Evolutionary conservation across 306 rosid species (phyloP), one percentile per base, ranked within the genome.

Genomic region (Cicer pinnatifidum): DNA sequence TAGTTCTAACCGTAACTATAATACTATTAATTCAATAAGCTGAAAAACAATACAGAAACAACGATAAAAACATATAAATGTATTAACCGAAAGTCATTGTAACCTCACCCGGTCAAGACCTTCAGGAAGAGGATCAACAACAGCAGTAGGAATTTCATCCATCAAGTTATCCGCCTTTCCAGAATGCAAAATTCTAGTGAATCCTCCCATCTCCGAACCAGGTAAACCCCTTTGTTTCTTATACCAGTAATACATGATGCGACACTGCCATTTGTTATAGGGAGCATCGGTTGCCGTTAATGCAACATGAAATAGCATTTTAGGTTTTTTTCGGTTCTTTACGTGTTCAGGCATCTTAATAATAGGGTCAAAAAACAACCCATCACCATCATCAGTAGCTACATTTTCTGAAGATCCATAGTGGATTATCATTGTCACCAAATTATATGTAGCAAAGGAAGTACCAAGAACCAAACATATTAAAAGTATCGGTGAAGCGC

Each of bases 181-280:
- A 0, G 99, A 95, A 81, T 95, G 97, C 76, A 95, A 87, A 85
- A 91, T 86, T 70, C 99, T 80, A 56, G 99, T 91, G 81, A 95
- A 90, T 20, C 97, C 99, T 70, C 99, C 99, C 97, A 95, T 88
- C 75, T 91, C 96, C 3, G 97, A 95, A 9, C 88, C 96, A 41
- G 96, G 97, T 81, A 83, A 16, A 67, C 73, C 84, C 83, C 82
- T 88, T 79, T 73, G 80, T 75, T 78, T 80, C 82, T 87, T 89
- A 78, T 91, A 95, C 99, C 97, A 95, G 79, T 87, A 95, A 77
- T 90, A 95, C 97, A 91, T 91, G 67, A 95, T 85, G 7, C 99
- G 93, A 63, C 97, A 89, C 62, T 95, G 97, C 97, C 97, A 95
- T 86, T 88, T 80, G 84, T 89, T 88, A 68, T 94, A 94, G 19